phyloP scores from a whole-genome alignment of 805 yeast genomes.

The Kockiozyma suomiensis region DNA sequence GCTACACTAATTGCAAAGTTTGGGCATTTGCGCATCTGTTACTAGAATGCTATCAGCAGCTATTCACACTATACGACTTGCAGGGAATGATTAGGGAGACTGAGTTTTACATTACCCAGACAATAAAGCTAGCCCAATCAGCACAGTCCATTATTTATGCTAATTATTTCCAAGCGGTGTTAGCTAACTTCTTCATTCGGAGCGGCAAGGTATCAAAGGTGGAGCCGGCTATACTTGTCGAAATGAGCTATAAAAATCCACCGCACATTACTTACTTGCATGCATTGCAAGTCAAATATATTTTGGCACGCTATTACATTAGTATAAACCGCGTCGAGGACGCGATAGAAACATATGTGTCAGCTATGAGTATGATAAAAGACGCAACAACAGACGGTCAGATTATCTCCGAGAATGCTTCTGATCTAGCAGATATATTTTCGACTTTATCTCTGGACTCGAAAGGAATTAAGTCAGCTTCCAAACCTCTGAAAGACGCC shows the following conservation, averaged over 20 bases:
- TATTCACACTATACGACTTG: slow-evolving; percentile 35
- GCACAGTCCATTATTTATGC: slow-evolving; percentile 16
- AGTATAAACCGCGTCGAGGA: neutral
- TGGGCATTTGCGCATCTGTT: slow-evolving; percentile 17
- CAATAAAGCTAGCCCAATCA: slow-evolving; percentile 38
- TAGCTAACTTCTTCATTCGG: slow-evolving; percentile 28
- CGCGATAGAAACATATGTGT: slow-evolving; percentile 2
- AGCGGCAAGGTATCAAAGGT: slow-evolving; percentile 23
- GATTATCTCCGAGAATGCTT: neutral
- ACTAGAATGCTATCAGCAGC: slow-evolving; percentile 37
- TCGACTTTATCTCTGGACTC: slow-evolving; percentile 1
- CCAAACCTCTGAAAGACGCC: neutral
- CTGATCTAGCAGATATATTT: slow-evolving; percentile 12
- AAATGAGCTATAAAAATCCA: neutral
- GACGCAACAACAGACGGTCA: neutral
- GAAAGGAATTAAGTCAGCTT: neutral
- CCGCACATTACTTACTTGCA: neutral
- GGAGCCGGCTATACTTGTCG: neutral
- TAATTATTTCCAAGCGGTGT: slow-evolving; percentile 26
- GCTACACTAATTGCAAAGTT: neutral
- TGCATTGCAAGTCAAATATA: neutral
- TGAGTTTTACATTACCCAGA: slow-evolving; percentile 43
- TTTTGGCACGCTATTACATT: slow-evolving; percentile 1
- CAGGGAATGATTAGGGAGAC: slow-evolving; percentile 48
- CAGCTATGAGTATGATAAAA: neutral